Evolutionary conservation across 805 yeast species (phyloP), one percentile per base, ranked within the genome.

Genomic region (Debaryomyces tyrocola): DNA sequence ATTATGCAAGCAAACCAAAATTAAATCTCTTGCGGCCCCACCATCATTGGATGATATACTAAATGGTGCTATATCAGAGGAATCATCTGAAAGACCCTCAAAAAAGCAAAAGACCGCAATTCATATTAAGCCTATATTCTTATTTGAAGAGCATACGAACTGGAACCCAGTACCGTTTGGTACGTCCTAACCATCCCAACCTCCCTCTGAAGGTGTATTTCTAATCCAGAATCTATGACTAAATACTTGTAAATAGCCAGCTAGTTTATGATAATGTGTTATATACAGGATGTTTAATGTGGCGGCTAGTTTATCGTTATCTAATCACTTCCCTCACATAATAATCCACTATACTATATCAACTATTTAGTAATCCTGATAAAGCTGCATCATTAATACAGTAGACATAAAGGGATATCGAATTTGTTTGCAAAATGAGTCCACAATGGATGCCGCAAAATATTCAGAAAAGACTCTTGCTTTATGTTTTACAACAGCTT

Each of bases 381-480:
- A 31, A 14, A 12, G 14, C 14, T 31, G 6, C 34, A 11, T 31
- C 14, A 31, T n/a, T n/a, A 31, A 31, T 8, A 31, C 14, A 11
- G 34, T 31, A 31, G 7, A 11, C 14, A n/a, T 31, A 31, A 14
- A 31, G 34, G 14, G 6, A 31, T 6, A 31, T 31, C 7, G 34
- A 14, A 31, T 14, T 11, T 6, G 14, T 31, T 31, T 31, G 14
- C 18, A 44, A 37, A 38, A 59, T 52, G 58, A 58, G 59, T 53
- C 66, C 74, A 60, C 56, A 59, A 50, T 89, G 96, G 95, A 77
- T 88, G 64, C 92, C 96, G 6, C 92, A 85, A 62, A 87, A 86
- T 64, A 74, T 91, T 36, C 96, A 90, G 58, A 86, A 87, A 66
- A 74, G 96, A 55, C 77, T 90, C 33, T 78, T 91, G 37, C 80